These are phyloP conservation scores for Phytophthora pluvialis DNA, from an alignment of 352 stramenopile genomes.

Conservation along the genomic window DNA sequence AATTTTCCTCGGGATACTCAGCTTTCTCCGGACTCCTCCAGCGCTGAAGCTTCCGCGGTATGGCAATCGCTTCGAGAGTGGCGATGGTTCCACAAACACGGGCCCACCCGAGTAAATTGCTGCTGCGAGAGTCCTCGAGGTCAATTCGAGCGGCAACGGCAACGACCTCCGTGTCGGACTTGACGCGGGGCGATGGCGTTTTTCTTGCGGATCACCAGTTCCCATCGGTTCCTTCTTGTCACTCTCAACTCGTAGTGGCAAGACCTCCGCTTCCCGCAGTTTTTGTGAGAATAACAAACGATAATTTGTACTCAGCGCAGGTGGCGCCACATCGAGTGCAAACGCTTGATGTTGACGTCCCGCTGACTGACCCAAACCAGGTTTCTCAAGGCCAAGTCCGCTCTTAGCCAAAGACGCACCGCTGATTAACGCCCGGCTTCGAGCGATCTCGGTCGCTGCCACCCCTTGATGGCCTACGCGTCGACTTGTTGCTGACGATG, in stretches of 20 bases:
- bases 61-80: slow-evolving; percentile 47
- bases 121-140: slow-evolving; percentile 28
- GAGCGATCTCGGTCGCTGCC: background rate
- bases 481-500: background rate
- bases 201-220: background rate
- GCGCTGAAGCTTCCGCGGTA: slow-evolving; percentile 40
- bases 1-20: slow-evolving; percentile 31
- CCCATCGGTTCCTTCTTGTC: background rate
- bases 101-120: slow-evolving; percentile 42
- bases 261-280: slow-evolving; percentile 17
- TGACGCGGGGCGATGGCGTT: slow-evolving; percentile 12
- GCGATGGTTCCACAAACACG: slow-evolving; percentile 58
- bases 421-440: slow-evolving; percentile 2
- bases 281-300: slow-evolving; percentile 23
- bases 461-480: background rate
- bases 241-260: slow-evolving; percentile 3
- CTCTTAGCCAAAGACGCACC: slow-evolving; percentile 3
- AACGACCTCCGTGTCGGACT: slow-evolving; percentile 17
- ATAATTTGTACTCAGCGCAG: slow-evolving; percentile 28
- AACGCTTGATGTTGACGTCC: slow-evolving; percentile 33
- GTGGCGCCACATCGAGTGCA: slow-evolving; percentile 18
- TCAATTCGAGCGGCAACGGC: slow-evolving; percentile 24
- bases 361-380: slow-evolving; percentile 21
- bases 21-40: slow-evolving; percentile 29
- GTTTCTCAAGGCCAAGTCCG: slow-evolving; percentile 9